These are phyloP conservation scores for Tetratostichococcus sp. DNA, from an alignment of 139 green algal species.

Conservation along the genomic window DNA sequence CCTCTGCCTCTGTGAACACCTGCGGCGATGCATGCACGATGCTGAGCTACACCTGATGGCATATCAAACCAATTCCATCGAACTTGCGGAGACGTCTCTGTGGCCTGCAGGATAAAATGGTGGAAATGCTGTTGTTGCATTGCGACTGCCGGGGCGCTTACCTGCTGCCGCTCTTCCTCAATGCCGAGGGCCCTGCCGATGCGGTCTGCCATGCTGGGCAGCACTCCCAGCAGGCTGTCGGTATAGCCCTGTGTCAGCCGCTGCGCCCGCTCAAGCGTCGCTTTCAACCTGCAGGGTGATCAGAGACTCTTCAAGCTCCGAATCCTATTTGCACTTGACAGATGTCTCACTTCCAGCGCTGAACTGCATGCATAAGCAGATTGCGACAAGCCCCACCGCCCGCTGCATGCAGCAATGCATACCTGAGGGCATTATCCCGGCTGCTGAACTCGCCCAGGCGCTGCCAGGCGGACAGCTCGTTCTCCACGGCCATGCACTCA, in stretches of 20 bases:
- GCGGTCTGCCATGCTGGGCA: constrained; percentile 28
- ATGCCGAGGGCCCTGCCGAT: constrained; percentile 79
- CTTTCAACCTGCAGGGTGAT: constrained; percentile 62
- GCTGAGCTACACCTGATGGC: too few relatives aligned
- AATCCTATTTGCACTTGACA: too few relatives aligned
- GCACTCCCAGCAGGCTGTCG: constrained; percentile 57
- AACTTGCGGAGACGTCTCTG: too few relatives aligned
- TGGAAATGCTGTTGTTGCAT: too few relatives aligned
- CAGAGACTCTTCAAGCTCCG: too few relatives aligned
- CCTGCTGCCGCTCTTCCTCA: constrained; percentile 20
- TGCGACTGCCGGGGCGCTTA: too few relatives aligned
- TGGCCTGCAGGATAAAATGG: too few relatives aligned
- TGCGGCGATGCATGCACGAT: too few relatives aligned
- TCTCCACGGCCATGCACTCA: constrained; percentile 87
- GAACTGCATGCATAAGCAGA: background rate
- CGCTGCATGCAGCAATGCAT: too few relatives aligned
- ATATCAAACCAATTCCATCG: too few relatives aligned
- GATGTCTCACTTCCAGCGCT: too few relatives aligned
- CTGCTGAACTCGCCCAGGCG: constrained; percentile 26
- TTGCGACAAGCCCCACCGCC: background rate
- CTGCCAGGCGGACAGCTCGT: constrained; percentile 85
- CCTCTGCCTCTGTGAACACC: constrained; percentile 87
- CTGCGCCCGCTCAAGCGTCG: constrained; percentile 75
- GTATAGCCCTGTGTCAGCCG: constrained; percentile 75
- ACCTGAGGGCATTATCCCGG: constrained; percentile 46